A percentile compares a stretch with the other conserved stretches of the same genome.
Evolutionary conservation across 2,329 filamentous ascomycete species (phyloP).

Genomic region (Colletotrichum caudatum): DNA sequence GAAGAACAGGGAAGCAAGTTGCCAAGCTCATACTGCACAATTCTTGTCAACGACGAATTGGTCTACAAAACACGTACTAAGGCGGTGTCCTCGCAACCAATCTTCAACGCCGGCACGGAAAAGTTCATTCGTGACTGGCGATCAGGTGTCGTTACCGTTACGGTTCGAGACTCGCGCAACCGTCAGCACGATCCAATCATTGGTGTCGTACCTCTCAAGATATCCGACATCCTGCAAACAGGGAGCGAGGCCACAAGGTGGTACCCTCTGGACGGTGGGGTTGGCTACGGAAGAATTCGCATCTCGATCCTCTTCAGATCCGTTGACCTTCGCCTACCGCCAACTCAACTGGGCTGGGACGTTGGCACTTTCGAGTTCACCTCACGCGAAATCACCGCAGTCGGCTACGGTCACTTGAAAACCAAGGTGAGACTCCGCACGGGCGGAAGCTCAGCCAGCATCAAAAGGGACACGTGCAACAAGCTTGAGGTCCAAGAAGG

Average conservation of each 20-base stretch:
- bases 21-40: constrained; percentile 94
- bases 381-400: constrained; percentile 75
- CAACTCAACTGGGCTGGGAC: constrained; percentile 89
- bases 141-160: constrained; percentile 85
- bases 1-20: constrained; percentile 85
- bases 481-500: constrained; percentile 68
- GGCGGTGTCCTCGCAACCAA: constrained; percentile 92
- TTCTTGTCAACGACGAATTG: constrained; percentile 88
- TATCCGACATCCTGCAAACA: constrained; percentile 89
- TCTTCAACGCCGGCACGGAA: constrained; percentile 97
- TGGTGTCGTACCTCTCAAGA: constrained; percentile 88
- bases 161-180: constrained; percentile 89
- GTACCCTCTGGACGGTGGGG: constrained; percentile 96
- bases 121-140: constrained; percentile 94
- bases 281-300: constrained; percentile 90
- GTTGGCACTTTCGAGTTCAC: constrained; percentile 94
- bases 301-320: constrained; percentile 92
- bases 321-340: constrained; percentile 87
- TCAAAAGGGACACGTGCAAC: constrained; percentile 73
- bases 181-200: constrained; percentile 95
- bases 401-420: constrained; percentile 73
- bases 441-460: constrained; percentile 81
- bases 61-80: constrained; percentile 96
- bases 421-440: constrained; percentile 85
- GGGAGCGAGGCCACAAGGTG: constrained; percentile 88